phyloP scores from a whole-genome alignment of 331 rosid genomes.

The Quercus tomentella region DNA sequence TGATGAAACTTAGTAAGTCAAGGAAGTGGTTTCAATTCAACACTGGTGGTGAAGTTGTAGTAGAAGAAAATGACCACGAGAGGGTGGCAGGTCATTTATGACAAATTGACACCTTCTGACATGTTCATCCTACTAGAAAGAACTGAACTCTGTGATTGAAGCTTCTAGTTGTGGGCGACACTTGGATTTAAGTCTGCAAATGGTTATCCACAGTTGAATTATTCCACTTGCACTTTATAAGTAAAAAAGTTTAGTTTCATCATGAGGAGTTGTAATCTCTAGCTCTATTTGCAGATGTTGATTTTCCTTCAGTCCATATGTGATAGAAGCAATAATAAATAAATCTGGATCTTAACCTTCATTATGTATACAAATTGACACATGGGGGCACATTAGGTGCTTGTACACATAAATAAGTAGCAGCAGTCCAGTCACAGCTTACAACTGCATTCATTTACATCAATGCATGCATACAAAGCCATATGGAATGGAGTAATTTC shows the following conservation, averaged over 20 bases:
- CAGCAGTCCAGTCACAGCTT: not conserved
- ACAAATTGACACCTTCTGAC: not conserved
- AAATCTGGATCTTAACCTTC: not conserved
- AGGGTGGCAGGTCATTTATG: not conserved
- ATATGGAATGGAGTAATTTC: not conserved
- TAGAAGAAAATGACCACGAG: not conserved
- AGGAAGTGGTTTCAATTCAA: conserved; percentile 18
- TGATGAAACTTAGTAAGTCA: conserved; percentile 26
- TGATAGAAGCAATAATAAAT: not conserved
- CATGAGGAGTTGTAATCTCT: not conserved
- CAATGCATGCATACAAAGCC: not conserved
- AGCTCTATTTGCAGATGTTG: not conserved
- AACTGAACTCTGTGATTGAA: not conserved
- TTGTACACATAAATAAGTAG: too few relatives aligned
- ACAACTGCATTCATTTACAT: too few relatives aligned
- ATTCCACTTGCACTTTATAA: not conserved
- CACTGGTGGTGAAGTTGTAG: not conserved
- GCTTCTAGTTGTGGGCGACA: too few relatives aligned
- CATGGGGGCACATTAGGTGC: not conserved
- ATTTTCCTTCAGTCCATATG: not conserved
- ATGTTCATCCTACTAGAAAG: not conserved
- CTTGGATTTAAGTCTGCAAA: not conserved
- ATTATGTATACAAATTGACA: too few relatives aligned
- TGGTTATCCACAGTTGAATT: not conserved
- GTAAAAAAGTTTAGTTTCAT: too few relatives aligned